phyloP scores from a whole-genome alignment of 768 basidiomycete species.

The Mrakia frigida region DNA sequence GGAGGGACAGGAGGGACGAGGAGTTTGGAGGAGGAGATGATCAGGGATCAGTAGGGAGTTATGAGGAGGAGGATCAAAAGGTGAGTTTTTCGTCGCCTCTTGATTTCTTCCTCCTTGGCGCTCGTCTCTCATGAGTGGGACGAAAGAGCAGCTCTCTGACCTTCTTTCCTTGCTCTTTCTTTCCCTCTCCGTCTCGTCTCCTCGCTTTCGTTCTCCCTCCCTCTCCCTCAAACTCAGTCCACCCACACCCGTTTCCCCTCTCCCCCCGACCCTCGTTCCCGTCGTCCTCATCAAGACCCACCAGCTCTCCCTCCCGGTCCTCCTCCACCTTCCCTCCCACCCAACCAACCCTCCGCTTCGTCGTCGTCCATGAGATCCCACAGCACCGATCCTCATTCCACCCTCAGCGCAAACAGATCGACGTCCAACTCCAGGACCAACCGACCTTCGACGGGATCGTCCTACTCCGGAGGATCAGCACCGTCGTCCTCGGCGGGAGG shows the following conservation, averaged over 20 bases:
- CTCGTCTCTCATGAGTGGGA: background rate
- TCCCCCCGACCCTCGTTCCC: background rate
- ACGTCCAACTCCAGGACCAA: background rate
- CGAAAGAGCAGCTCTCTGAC: too few relatives aligned
- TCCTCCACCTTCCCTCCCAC: constrained; percentile 5
- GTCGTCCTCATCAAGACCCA: background rate
- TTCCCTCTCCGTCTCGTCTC: background rate
- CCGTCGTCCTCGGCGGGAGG: background rate
- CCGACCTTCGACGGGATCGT: background rate
- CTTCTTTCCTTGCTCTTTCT: background rate
- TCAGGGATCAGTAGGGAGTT: too few relatives aligned
- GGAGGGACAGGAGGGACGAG: background rate
- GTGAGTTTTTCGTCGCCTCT: background rate
- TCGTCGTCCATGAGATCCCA: background rate
- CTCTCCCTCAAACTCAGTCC: background rate
- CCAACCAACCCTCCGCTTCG: background rate
- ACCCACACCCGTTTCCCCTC: constrained; percentile 1
- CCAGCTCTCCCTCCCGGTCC: background rate
- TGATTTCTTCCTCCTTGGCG: background rate
- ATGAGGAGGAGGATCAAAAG: background rate
- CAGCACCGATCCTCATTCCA: background rate
- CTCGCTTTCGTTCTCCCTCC: background rate
- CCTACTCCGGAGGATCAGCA: background rate
- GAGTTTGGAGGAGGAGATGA: background rate
- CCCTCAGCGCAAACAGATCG: background rate